Conservation (phyloP, 2,329 filamentous ascomycete species). For the Penicillium sp. region DNA sequence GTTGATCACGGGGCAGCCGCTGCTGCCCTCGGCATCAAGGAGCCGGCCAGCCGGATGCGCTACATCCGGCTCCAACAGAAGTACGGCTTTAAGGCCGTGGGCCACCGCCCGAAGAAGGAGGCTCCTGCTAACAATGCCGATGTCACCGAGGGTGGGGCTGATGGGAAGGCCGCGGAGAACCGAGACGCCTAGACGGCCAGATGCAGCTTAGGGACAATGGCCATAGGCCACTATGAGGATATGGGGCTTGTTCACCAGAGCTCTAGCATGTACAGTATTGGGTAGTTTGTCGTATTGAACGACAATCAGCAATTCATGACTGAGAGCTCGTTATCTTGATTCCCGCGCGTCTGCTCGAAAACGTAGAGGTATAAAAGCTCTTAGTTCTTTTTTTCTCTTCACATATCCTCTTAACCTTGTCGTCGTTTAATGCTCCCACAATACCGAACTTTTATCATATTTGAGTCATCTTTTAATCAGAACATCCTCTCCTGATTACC, state of each 20-base stretch:
- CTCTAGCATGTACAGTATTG: background rate
- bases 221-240: no score
- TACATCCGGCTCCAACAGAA: background rate
- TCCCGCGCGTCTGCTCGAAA: background rate
- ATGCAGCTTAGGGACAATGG: no score
- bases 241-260: no score
- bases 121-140: background rate
- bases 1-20: fast-evolving
- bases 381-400: background rate
- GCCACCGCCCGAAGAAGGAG: background rate
- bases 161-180: no score
- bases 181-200: no score
- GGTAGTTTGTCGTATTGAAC: background rate
- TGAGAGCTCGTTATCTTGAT: background rate
- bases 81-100: fast-evolving
- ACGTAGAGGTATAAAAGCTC: background rate
- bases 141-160: background rate
- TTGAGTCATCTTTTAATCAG: no score
- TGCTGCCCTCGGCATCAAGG: fast-evolving
- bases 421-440: background rate
- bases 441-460: no score
- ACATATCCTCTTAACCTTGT: background rate
- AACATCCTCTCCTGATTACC: no score
- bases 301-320: no score
- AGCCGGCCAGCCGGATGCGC: fast-evolving